Evolutionary conservation across 768 basidiomycete species (phyloP).

Genomic region (Pleurotus pulmonarius): DNA sequence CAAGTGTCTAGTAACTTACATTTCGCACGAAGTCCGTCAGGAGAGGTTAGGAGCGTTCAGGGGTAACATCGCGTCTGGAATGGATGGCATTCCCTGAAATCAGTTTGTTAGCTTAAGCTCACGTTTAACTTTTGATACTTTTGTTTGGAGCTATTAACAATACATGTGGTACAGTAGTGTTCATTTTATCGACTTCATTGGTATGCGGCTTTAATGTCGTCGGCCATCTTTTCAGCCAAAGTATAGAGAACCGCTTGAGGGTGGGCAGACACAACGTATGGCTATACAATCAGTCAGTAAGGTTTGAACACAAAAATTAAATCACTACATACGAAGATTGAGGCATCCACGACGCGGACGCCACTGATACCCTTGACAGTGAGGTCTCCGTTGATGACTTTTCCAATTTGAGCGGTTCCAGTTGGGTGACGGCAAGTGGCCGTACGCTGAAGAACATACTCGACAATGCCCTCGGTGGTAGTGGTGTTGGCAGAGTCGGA

Average conservation of each 20-base stretch:
- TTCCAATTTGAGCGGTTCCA: conserved; percentile 30
- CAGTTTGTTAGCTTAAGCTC: too few relatives aligned
- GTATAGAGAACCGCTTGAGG: neutral
- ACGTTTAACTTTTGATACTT: too few relatives aligned
- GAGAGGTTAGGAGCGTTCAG: too few relatives aligned
- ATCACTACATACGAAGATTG: conserved; percentile 24
- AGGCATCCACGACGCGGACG: conserved; percentile 27
- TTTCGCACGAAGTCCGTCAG: too few relatives aligned
- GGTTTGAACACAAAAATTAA: neutral
- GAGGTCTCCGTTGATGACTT: conserved; percentile 33
- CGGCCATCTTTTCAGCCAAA: neutral
- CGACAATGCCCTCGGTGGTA: conserved; percentile 22
- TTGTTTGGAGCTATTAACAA: too few relatives aligned
- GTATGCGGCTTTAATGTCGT: neutral
- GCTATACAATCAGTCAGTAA: neutral
- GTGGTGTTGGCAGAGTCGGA: conserved; percentile 17
- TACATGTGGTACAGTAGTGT: too few relatives aligned
- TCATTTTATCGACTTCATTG: neutral
- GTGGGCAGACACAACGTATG: neutral
- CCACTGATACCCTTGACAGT: conserved; percentile 27
- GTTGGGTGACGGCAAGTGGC: conserved; percentile 26
- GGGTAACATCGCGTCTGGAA: too few relatives aligned
- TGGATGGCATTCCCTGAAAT: too few relatives aligned
- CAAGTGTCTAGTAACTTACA: too few relatives aligned
- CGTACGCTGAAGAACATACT: conserved; percentile 17